phyloP scores from a whole-genome alignment of 768 basidiomycete species.

The Boletus vinaceobasis region DNA sequence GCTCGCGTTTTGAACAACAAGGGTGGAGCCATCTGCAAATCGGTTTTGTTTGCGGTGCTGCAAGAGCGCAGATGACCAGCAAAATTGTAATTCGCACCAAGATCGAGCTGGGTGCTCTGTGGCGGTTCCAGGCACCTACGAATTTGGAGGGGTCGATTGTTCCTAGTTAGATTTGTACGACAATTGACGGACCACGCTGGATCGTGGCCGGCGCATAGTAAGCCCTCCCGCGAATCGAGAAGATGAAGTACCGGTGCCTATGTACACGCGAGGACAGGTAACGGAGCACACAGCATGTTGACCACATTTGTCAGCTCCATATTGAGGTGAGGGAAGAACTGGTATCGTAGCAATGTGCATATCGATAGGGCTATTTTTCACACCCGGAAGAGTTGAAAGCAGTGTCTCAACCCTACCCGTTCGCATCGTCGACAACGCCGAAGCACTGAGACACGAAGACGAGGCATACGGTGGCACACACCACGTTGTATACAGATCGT shows the following conservation, averaged over 20 bases:
- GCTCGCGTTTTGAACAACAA: conserved; percentile 11
- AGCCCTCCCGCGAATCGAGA: not conserved
- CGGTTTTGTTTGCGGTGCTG: conserved; percentile 53
- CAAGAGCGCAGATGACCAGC: conserved; percentile 37
- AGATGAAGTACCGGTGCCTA: not conserved
- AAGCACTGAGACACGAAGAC: no score
- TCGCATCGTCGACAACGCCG: no score
- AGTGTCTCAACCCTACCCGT: no score
- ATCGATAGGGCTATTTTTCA: no score
- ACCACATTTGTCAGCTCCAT: not conserved
- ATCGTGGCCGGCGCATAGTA: conserved; percentile 2
- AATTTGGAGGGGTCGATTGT: conserved; percentile 40
- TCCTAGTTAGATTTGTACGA: conserved; percentile 24
- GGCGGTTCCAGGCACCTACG: conserved; percentile 46
- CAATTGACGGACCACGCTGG: conserved; percentile 8
- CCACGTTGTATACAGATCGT: no score
- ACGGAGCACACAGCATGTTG: no score
- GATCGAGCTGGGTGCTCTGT: conserved; percentile 42
- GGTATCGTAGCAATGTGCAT: no score
- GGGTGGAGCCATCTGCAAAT: conserved; percentile 44
- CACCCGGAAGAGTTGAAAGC: no score
- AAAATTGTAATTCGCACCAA: conserved; percentile 50
- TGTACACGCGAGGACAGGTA: not conserved
- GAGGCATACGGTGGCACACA: no score
- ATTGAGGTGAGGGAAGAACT: no score